These are phyloP conservation scores for Mycena latifolia DNA, from an alignment of 768 basidiomycete species.

Conservation along the genomic window DNA sequence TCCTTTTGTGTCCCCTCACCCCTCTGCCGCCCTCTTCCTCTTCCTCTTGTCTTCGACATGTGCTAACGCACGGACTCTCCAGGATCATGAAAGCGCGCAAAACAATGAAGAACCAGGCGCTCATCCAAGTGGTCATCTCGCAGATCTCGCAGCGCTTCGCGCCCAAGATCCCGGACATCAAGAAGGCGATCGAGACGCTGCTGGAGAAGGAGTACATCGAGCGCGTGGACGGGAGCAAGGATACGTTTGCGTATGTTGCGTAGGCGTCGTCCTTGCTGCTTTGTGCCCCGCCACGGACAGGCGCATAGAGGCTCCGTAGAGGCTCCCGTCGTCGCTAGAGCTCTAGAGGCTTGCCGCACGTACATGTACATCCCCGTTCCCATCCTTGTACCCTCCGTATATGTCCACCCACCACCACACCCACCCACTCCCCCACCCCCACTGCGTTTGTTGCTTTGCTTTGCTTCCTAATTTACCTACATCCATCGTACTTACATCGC, in stretches of 20 bases:
- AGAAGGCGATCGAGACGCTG: slow-evolving; percentile 94
- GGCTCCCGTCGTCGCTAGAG: too few species aligned
- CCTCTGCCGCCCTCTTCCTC: not conserved
- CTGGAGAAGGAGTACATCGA: slow-evolving; percentile 99
- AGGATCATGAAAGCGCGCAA: slow-evolving; percentile 97
- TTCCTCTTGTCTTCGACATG: not conserved
- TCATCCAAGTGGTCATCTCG: slow-evolving; percentile 92
- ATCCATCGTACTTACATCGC: too few species aligned
- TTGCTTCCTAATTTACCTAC: too few species aligned
- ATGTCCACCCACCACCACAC: too few species aligned
- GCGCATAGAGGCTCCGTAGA: too few species aligned
- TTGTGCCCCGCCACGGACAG: too few species aligned
- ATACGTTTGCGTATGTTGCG: slow-evolving; percentile 87
- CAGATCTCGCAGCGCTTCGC: slow-evolving; percentile 92
- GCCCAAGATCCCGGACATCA: slow-evolving; percentile 96
- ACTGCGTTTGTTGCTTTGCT: too few species aligned
- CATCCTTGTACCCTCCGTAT: too few species aligned
- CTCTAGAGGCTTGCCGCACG: too few species aligned
- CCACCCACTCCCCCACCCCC: too few species aligned
- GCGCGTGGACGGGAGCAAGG: slow-evolving; percentile 90
- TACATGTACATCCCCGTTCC: too few species aligned
- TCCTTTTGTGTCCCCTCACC: not conserved
- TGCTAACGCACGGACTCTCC: not conserved
- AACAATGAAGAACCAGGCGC: slow-evolving; percentile 92
- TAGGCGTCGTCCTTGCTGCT: slow-evolving; percentile 43